Conservation (phyloP, 2,329 filamentous ascomycete genomes). For the Apiospora sp. region DNA sequence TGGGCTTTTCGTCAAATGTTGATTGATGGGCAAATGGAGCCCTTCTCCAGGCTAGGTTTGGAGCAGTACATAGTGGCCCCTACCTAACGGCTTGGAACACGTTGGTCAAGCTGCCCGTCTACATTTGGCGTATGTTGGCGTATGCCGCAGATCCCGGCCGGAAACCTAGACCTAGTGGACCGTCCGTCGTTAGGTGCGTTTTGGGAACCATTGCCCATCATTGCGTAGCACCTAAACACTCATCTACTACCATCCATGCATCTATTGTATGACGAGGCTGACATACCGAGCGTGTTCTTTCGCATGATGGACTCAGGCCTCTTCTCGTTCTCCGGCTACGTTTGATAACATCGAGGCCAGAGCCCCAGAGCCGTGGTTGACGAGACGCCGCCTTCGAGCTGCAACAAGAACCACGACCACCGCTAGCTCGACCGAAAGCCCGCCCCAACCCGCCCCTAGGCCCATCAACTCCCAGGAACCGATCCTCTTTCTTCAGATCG, state of each 20-base stretch:
- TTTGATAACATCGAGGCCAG: neutral
- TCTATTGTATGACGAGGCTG: neutral
- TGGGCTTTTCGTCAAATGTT: neutral
- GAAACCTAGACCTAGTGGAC: slow-evolving; percentile 17
- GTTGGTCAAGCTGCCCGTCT: neutral
- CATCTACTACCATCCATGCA: slow-evolving; percentile 11
- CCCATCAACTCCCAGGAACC: slow-evolving; percentile 9
- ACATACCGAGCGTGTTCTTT: neutral
- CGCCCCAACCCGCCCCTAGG: slow-evolving; percentile 2
- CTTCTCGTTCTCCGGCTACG: neutral
- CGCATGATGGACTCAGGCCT: neutral
- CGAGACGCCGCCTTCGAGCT: neutral
- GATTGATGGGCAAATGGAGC: neutral
- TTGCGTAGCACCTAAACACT: slow-evolving; percentile 16
- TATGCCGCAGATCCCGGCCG: slow-evolving; percentile 19
- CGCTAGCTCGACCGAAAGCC: neutral
- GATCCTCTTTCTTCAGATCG: neutral
- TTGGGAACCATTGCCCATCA: slow-evolving; percentile 14
- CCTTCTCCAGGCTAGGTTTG: neutral
- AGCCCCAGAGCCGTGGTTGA: neutral
- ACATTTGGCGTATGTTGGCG: neutral
- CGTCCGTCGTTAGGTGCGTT: neutral
- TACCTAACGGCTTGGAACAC: slow-evolving; percentile 8
- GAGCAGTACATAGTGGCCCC: neutral
- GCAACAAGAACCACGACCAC: neutral